Evolutionary conservation across 164 flowering plant species (phyloP), one percentile per base, ranked within the genome.

Genomic region (Taxillus chinensis): DNA sequence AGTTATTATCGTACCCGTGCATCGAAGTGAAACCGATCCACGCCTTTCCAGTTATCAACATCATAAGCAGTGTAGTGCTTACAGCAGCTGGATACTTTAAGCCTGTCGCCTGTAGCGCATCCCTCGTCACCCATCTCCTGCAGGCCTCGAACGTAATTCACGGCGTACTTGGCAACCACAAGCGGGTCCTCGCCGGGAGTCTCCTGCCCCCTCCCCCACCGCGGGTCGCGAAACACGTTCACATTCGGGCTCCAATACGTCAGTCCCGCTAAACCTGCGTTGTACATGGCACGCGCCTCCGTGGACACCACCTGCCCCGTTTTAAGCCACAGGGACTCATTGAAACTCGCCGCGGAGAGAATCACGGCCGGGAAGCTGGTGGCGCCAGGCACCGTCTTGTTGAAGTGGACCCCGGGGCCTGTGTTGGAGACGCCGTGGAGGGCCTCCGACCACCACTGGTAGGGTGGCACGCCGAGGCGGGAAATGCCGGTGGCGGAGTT

Each of bases 61-160:
- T 86, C 92, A 69, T 86, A 83, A 41, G 86, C 92, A 57, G 89
- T 79, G 41, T 79, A 83, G 67, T 86, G 92, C 75, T 86, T 86
- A 59, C 92, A 86, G 51, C 92, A 86, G n/a, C 79, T 75, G 0
- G 86, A 78, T 41, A 82, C 88, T 74, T 83, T 83, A 9, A 82
- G 82, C 37, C 62, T 52, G 10, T 66, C 63, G 59, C 41, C 42
- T 6, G n/a, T 60, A 43, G 67, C 59, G 14, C 46, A 1, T 6
- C 57, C 72, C 4, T 52, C 67, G 5, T 53, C 57, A 15, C 49
- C 75, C 3, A 64, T 63, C 17, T 80, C 87, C 70, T 86, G 92
- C 39, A 86, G 60, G 2, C 92, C 92, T 15, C 75, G 59, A 4
- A 82, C 92, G 59, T 82, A 86, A 40, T 67, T 71, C 41, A 73